Percentiles rank a stretch among this genome's conserved stretches.
Conservation (phyloP, 2,329 filamentous ascomycete species). For the Colletotrichum abscissum region DNA sequence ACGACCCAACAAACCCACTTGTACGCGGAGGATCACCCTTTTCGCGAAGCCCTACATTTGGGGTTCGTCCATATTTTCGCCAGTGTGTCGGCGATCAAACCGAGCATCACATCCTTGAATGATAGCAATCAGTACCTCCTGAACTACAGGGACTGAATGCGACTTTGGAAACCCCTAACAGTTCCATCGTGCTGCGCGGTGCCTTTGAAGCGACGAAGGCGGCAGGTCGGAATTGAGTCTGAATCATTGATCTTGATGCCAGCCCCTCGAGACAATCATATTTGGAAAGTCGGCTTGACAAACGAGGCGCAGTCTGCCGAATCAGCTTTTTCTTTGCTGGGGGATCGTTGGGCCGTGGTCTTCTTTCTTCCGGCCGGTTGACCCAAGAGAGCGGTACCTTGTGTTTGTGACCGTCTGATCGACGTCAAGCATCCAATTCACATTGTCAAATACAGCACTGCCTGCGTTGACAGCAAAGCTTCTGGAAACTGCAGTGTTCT, state of each 20-base stretch:
- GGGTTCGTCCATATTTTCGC: conserved; percentile 1
- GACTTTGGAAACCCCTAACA: neutral
- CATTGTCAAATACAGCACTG: neutral
- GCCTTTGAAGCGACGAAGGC: neutral
- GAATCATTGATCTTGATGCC: neutral
- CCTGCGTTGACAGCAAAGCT: neutral
- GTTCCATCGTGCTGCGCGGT: neutral
- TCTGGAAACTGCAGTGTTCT: neutral
- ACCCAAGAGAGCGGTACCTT: neutral
- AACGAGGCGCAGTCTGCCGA: neutral
- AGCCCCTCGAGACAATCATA: neutral
- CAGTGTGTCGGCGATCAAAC: conserved; percentile 5
- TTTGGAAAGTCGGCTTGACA: neutral
- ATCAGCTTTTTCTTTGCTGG: neutral
- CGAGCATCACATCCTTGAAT: neutral
- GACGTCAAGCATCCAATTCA: neutral
- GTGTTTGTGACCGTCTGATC: conserved; percentile 6
- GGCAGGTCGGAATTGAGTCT: neutral
- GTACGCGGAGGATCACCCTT: neutral
- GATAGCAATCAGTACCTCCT: neutral
- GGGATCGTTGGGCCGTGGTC: neutral
- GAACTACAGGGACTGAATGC: neutral
- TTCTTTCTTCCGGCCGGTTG: neutral
- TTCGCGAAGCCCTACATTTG: neutral
- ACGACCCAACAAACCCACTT: conserved; percentile 9